These are phyloP conservation scores for Starmerella ratchasimensis DNA, from an alignment of 805 yeast genomes.

Conservation along the genomic window DNA sequence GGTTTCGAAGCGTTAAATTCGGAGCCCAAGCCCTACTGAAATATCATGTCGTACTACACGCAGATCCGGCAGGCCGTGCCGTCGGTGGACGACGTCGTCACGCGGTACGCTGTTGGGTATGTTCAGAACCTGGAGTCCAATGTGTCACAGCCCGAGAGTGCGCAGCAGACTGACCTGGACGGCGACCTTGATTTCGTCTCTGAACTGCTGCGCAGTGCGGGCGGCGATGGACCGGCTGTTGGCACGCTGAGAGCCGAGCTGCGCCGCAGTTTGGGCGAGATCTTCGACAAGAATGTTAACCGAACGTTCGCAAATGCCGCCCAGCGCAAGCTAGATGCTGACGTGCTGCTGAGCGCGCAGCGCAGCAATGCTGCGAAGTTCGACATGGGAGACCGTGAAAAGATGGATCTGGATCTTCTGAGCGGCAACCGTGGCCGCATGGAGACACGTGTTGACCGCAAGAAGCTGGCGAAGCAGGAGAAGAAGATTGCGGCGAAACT, in stretches of 20 bases:
- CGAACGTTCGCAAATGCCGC: constrained; percentile 55
- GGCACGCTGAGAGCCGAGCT: constrained; percentile 39
- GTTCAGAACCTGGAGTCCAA: constrained; percentile 62
- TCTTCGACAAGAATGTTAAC: constrained; percentile 33
- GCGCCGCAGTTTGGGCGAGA: constrained; percentile 34
- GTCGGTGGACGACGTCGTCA: constrained; percentile 71
- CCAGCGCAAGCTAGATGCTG: constrained; percentile 62
- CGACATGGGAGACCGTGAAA: constrained; percentile 31
- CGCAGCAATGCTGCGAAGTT: constrained; percentile 62
- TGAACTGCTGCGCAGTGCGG: constrained; percentile 61
- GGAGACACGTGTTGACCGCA: constrained; percentile 89
- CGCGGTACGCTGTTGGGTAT: constrained; percentile 85
- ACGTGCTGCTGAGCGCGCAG: constrained; percentile 55
- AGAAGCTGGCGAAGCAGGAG: constrained; percentile 94
- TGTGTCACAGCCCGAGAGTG: constrained; percentile 69
- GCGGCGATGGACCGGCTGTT: constrained; percentile 54
- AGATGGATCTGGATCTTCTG: constrained; percentile 68
- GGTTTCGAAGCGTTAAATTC: no score
- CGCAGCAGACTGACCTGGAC: constrained; percentile 53
- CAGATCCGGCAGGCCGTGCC: constrained; percentile 82
- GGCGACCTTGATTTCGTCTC: constrained; percentile 57
- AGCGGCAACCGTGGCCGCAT: constrained; percentile 62
- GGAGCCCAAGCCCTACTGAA: neutral
- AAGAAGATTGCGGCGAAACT: constrained; percentile 93
- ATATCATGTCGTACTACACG: constrained; percentile 12